Evolutionary conservation across 257 asterid genomes (phyloP), one percentile per base, ranked within the genome.

Genomic region (Solanum paucissectum): DNA sequence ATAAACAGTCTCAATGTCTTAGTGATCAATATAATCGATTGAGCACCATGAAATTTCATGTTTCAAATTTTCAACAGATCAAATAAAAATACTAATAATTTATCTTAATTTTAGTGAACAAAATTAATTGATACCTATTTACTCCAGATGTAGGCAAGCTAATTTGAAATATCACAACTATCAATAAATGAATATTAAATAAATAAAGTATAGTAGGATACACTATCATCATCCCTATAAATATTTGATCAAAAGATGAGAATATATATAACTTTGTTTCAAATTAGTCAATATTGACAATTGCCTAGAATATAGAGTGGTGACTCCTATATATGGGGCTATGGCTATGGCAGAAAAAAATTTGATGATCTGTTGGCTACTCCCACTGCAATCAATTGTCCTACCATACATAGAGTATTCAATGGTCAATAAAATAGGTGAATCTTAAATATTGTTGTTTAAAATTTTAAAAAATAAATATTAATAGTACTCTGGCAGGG

Each of bases 231-330:
- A 34, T 34, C 46, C 25, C 49, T 5, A 73, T 36, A 32, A 71
- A 16, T 7, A 73, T 20, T 9, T 52, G 46, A 73, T 29, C 3
- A 42, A 77, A 77, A 77, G 5, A 40, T 77, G 13, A 52, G 62
- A 77, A 32, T n/a, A 77, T 77, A 40, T 40, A 6, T 3, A 42
- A 37, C 25, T 21, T 3, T 11, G 3, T 21, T 75, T 23, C 34
- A 23, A 75, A 12, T 12, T 46, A n/a, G 84, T 76, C 84, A 76
- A 77, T 79, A 25, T 79, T 79, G 34, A 40, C 84, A 79, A 79
- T 44, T 42, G 9, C 64, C 84, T 25, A 44, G 12, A 5, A 44
- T 79, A 25, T 44, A 79, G 84, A 14, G 84, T 79, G 25, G 84
- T 27, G 64, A 44, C n/a, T 79, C 84, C 66, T 44, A 27, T 77